Percentiles rank a stretch among this genome's conserved stretches.
Conservation (phyloP, 2,329 filamentous ascomycete species). For the Sporothrix brasiliensis region DNA sequence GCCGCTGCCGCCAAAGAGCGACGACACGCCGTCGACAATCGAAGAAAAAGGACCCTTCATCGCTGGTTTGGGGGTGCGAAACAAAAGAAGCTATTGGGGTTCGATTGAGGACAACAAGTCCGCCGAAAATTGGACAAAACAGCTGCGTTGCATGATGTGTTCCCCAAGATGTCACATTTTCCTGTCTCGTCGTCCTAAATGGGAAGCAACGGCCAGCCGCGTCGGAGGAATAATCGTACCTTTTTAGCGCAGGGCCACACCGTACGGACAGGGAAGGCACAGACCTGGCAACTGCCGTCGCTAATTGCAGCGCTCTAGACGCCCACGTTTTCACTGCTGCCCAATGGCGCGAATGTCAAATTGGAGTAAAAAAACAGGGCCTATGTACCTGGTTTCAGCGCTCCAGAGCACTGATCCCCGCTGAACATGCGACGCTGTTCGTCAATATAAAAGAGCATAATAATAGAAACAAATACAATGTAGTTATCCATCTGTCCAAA, state of each 20-base stretch:
- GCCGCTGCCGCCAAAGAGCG: conserved; percentile 15
- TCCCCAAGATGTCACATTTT: neutral
- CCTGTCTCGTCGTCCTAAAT: neutral
- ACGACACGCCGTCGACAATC: conserved; percentile 26
- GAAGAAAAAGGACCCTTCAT: conserved; percentile 6
- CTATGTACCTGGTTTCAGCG: neutral
- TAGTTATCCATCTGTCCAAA: neutral
- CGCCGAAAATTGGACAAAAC: no score
- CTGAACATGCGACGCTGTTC: neutral
- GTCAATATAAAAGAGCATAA: neutral
- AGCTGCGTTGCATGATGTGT: neutral
- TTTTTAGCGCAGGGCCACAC: conserved; percentile 6
- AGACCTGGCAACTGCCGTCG: neutral
- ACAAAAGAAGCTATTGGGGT: neutral
- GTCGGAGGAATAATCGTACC: conserved; percentile 1
- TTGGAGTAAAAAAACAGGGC: neutral
- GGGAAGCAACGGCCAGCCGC: conserved; percentile 20
- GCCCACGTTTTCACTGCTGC: neutral
- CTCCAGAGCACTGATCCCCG: neutral
- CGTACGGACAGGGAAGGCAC: neutral
- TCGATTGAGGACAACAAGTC: neutral
- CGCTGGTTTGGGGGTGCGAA: neutral
- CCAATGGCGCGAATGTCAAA: neutral
- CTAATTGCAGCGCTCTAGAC: neutral
- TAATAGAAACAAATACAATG: neutral